These are phyloP conservation scores for Mycena vulgaris DNA, from an alignment of 768 basidiomycete genomes.

Conservation along the genomic window DNA sequence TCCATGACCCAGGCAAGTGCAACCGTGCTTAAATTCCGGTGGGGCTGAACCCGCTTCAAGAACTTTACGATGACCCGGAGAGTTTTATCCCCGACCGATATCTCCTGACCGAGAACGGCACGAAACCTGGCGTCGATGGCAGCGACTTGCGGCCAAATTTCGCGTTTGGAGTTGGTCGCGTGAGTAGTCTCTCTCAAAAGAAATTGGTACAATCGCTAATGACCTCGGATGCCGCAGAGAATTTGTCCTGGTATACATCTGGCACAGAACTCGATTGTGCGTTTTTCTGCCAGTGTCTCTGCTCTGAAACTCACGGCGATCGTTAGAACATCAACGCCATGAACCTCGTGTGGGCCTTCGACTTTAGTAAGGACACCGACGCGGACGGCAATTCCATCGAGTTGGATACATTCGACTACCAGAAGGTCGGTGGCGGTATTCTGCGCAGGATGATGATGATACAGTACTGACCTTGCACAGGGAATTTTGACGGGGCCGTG, in stretches of 20 bases:
- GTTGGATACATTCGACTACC: slow-evolving; percentile 33
- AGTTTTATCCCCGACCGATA: slow-evolving; percentile 29
- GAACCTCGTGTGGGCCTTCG: slow-evolving; percentile 50
- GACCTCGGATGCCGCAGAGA: slow-evolving; percentile 1
- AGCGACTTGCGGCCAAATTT: slow-evolving; percentile 24
- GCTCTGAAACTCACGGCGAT: neutral
- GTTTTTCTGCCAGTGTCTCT: neutral
- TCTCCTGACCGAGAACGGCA: slow-evolving; percentile 22
- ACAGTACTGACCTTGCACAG: slow-evolving; percentile 19
- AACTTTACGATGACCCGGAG: slow-evolving; percentile 30
- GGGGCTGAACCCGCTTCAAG: neutral
- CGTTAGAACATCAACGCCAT: slow-evolving; percentile 42
- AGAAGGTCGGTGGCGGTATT: neutral
- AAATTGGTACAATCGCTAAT: neutral
- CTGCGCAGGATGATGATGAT: neutral
- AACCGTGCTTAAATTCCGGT: neutral
- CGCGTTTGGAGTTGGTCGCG: slow-evolving; percentile 29
- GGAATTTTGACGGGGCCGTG: slow-evolving; percentile 33
- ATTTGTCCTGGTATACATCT: slow-evolving; percentile 23
- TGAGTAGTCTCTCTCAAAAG: neutral
- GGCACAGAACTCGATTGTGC: slow-evolving; percentile 25
- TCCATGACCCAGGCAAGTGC: slow-evolving; percentile 30
- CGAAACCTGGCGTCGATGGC: slow-evolving; percentile 22
- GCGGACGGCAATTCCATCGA: slow-evolving; percentile 21
- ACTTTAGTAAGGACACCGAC: slow-evolving; percentile 37